Percentiles rank a stretch among this genome's conserved stretches.
Conservation (phyloP, 352 stramenopile species). For the Hyaloperonospora brassicae region DNA sequence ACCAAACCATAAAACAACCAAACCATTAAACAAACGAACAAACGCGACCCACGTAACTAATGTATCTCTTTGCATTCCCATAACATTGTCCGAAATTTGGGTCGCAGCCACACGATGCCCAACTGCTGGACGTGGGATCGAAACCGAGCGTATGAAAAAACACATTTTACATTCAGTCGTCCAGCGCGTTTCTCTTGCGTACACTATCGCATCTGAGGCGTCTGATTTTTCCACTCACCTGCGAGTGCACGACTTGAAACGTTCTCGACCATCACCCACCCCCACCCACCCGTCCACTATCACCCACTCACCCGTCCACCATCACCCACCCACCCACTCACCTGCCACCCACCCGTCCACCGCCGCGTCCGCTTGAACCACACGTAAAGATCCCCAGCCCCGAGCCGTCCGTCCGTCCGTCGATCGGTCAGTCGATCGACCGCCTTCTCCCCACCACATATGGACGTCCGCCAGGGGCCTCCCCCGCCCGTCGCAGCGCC, state of each 20-base stretch:
- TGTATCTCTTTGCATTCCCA: too few relatives aligned
- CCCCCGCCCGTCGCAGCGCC: slow-evolving; percentile 4
- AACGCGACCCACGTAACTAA: too few relatives aligned
- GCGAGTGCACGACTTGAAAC: too few relatives aligned
- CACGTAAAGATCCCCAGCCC: background rate
- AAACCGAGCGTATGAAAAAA: too few relatives aligned
- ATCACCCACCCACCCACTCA: slow-evolving; percentile 9
- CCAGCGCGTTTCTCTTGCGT: slow-evolving; percentile 13
- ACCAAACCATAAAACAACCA: too few relatives aligned
- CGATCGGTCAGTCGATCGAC: background rate
- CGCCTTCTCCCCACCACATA: background rate
- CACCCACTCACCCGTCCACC: background rate
- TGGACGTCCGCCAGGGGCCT: background rate
- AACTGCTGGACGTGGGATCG: slow-evolving; percentile 4
- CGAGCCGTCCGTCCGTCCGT: slow-evolving; percentile 9
- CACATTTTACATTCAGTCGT: background rate
- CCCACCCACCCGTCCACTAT: too few relatives aligned
- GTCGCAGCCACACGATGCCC: too few relatives aligned
- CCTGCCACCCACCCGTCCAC: too few relatives aligned
- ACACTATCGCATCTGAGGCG: slow-evolving; percentile 12
- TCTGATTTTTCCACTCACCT: slow-evolving; percentile 24
- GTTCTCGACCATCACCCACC: too few relatives aligned
- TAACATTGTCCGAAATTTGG: too few relatives aligned
- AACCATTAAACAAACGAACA: too few relatives aligned
- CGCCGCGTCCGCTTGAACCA: slow-evolving; percentile 1